Percentiles rank a stretch among this genome's conserved stretches.
Conservation (phyloP, 169 alveolate species). For the Perkinsus olseni region DNA sequence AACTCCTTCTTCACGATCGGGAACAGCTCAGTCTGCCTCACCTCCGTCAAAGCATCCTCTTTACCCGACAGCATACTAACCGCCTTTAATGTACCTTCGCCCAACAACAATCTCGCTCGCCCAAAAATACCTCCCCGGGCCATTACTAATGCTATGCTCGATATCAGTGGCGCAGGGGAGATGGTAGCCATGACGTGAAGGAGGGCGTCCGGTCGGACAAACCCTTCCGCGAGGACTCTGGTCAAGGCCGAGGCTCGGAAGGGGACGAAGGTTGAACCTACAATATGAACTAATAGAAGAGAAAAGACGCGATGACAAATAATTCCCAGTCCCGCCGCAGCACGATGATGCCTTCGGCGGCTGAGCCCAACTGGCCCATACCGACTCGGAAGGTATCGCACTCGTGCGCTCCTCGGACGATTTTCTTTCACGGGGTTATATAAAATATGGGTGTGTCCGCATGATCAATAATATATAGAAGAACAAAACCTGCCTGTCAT, state of each 20-base stretch:
- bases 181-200: background rate
- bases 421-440: no score
- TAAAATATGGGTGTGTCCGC: no score
- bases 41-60: background rate
- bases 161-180: slow-evolving; percentile 4
- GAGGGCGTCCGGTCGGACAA: background rate
- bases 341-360: no score
- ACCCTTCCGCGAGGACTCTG: background rate
- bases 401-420: no score
- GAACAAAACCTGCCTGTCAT: no score
- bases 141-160: background rate
- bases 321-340: no score
- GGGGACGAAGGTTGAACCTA: no score
- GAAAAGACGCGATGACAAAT: no score
- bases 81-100: background rate
- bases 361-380: no score
- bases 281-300: no score
- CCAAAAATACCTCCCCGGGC: background rate
- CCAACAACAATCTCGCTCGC: background rate
- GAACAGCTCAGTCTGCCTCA: background rate
- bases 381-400: no score
- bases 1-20: background rate
- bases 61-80: background rate
- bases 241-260: background rate
- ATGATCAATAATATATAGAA: no score